phyloP scores from a whole-genome alignment of 2,329 filamentous ascomycete genomes.

The Diaporthe ampelina region DNA sequence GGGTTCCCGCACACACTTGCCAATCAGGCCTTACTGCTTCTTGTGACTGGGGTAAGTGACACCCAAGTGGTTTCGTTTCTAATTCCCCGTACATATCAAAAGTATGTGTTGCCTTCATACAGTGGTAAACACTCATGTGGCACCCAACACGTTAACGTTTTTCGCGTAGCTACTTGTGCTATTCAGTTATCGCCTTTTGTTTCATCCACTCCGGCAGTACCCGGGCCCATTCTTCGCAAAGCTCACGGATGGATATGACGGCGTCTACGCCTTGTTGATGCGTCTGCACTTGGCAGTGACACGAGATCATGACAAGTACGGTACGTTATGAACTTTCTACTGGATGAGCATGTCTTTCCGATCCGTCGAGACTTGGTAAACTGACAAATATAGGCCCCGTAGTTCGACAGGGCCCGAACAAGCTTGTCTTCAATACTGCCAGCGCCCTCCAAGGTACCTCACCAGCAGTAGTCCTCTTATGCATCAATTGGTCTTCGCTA shows the following conservation, averaged over 20 bases:
- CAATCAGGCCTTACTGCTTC: too few relatives aligned
- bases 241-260: slow-evolving; percentile 13
- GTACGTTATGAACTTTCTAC: not conserved
- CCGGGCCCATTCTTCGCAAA: slow-evolving; percentile 14
- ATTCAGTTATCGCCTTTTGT: not conserved
- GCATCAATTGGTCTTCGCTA: not conserved
- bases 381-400: not conserved
- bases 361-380: not conserved
- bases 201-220: not conserved
- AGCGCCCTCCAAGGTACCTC: not conserved
- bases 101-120: too few relatives aligned
- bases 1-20: too few relatives aligned
- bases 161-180: not conserved
- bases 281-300: slow-evolving; percentile 1
- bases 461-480: too few relatives aligned
- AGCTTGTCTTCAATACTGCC: slow-evolving; percentile 21
- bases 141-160: too few relatives aligned
- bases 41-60: too few relatives aligned
- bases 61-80: too few relatives aligned
- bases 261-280: not conserved
- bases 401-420: slow-evolving; percentile 10
- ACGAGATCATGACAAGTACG: slow-evolving; percentile 10
- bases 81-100: too few relatives aligned
- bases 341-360: not conserved
- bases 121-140: too few relatives aligned